Percentiles rank a stretch among this genome's conserved stretches.
Evolutionary conservation across 495 filamentous ascomycete species (phyloP).

Genomic region (Penicillium subrubescens): DNA sequence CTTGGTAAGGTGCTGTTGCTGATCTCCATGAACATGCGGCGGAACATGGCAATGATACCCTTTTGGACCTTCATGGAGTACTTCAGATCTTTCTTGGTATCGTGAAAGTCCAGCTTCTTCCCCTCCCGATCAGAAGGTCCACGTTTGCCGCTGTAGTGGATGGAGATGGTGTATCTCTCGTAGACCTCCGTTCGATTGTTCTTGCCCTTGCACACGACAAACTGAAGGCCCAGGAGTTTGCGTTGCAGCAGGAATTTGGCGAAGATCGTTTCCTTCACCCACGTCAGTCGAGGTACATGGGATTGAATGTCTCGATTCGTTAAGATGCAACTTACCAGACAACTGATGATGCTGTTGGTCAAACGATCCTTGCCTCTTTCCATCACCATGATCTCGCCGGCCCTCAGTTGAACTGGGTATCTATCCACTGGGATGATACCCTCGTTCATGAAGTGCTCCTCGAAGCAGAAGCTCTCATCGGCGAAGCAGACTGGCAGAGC

Average conservation of each 20-base stretch:
- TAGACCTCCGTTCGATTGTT: neutral
- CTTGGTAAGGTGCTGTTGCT: neutral
- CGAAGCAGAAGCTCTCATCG: slow-evolving; percentile 27
- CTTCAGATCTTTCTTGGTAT: neutral
- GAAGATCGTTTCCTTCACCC: slow-evolving; percentile 9
- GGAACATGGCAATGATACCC: neutral
- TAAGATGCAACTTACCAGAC: slow-evolving; percentile 6
- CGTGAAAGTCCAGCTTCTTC: neutral
- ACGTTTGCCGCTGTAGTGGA: neutral
- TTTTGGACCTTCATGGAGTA: neutral
- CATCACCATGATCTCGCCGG: slow-evolving; percentile 3
- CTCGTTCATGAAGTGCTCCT: slow-evolving; percentile 28
- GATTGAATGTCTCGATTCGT: neutral
- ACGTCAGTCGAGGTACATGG: neutral
- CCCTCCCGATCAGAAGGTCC: neutral
- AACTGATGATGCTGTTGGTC: slow-evolving; percentile 3
- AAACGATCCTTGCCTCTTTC: slow-evolving; percentile 1
- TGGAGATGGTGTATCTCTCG: slow-evolving; percentile 14
- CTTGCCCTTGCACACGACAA: neutral
- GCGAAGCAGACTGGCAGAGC: slow-evolving; percentile 27
- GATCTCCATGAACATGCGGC: neutral
- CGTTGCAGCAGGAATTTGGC: neutral
- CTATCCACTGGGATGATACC: neutral
- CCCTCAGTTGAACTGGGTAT: neutral
- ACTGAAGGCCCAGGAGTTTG: slow-evolving; percentile 1